Evolutionary conservation across 2,329 filamentous ascomycete genomes (phyloP), one percentile per base, ranked within the genome.

Genomic region (Fusarium albidum): DNA sequence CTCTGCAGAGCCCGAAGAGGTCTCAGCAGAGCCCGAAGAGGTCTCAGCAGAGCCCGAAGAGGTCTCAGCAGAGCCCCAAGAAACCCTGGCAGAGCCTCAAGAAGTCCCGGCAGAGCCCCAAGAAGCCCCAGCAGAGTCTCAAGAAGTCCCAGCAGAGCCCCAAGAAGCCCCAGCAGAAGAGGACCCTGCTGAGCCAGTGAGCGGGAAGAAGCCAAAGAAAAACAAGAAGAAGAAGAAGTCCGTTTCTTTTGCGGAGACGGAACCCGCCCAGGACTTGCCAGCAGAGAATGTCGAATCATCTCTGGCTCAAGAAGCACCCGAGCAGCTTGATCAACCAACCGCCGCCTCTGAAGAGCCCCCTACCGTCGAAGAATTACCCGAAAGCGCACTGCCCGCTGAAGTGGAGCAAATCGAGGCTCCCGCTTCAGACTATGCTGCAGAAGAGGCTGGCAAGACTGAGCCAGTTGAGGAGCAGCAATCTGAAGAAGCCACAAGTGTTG

Each of bases 211-310:
- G 42, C 57, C 57, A 8, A 68, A 65, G 59, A 69, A 65, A 47
- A 64, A 51, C 55, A 69, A 68, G 42, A 71, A 73, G 57, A 70
- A 72, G 63, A 65, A 64, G 44, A 67, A 66, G 43, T 59, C 65
- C 26, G 57, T 55, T 11, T 51, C 56, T 29, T 52, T 60, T n/a
- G 32, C 37, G 13, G 59, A 67, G 37, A 38, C 49, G 10, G 57
- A 49, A 4, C 28, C 47, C 15, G 14, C 40, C 15, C 59, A 55
- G 25, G 47, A 57, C 9, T 6, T 14, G 9, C 18, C 40, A 11
- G 25, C 35, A 15, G 59, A 66, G 33, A 49, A 26, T 10, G 32
- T 34, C 32, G 62, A 57, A 34, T 9, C 46, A 35, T 18, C 48
- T 15, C 4, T 46, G 7, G 48, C 46, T 11, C 41, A 63, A 33